A percentile compares a stretch with the other conserved stretches of the same genome.
phyloP scores from a whole-genome alignment of 2,329 filamentous ascomycete species.

The Magnaporthales sp. region DNA sequence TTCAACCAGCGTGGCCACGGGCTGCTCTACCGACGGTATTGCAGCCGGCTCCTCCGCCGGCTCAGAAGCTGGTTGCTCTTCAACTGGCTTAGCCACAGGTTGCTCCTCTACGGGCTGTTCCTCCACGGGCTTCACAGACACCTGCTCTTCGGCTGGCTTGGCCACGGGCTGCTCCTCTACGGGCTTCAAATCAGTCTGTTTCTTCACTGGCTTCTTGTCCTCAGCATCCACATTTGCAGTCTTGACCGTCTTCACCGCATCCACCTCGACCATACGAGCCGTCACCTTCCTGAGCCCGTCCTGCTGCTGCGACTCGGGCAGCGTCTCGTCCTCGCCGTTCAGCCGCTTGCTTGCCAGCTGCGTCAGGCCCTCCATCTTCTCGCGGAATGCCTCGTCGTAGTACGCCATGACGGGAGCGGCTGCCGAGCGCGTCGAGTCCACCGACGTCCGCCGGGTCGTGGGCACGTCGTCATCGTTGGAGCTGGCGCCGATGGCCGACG shows the following conservation, averaged over 20 bases:
- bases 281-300: neutral
- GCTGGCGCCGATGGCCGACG: neutral
- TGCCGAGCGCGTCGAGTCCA: neutral
- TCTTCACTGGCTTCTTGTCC: neutral
- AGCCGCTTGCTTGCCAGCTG: neutral
- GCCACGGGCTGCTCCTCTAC: neutral
- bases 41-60: neutral
- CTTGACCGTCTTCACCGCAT: neutral
- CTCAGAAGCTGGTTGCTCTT: neutral
- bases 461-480: neutral
- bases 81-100: neutral
- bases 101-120: neutral
- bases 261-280: neutral
- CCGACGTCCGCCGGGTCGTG: neutral
- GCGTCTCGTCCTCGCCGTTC: neutral
- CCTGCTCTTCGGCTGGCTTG: neutral
- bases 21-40: neutral
- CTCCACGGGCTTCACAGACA: neutral
- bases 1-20: neutral
- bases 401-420: neutral
- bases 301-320: neutral
- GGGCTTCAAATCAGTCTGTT: neutral
- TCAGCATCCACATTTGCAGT: neutral
- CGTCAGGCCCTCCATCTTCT: slow-evolving; percentile 1
- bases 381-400: slow-evolving; percentile 2